phyloP scores from a whole-genome alignment of 768 basidiomycete genomes.

The Suillus luteus region DNA sequence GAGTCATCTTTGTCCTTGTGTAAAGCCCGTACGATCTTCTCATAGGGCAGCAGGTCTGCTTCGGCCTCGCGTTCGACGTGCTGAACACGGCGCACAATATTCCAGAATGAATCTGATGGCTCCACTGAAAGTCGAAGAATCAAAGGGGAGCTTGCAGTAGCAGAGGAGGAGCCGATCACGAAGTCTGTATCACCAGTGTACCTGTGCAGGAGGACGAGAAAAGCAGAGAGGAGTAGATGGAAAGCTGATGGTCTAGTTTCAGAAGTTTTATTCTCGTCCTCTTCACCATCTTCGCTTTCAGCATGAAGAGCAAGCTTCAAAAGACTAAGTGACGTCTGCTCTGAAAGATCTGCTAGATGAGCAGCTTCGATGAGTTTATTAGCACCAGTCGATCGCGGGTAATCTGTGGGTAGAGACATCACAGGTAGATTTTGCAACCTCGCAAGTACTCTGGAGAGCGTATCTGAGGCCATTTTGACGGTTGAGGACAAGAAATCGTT shows the following conservation, averaged over 20 bases:
- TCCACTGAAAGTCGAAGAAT: slow-evolving; percentile 83
- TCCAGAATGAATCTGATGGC: slow-evolving; percentile 86
- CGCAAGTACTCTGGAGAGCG: slow-evolving; percentile 55
- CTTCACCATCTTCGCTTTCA: slow-evolving; percentile 52
- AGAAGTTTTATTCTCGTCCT: slow-evolving; percentile 45
- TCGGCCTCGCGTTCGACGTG: slow-evolving; percentile 83
- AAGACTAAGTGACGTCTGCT: slow-evolving; percentile 73
- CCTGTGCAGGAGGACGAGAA: slow-evolving; percentile 86
- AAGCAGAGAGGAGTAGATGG: slow-evolving; percentile 90
- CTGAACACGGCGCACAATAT: slow-evolving; percentile 83
- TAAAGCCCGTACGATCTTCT: slow-evolving; percentile 69
- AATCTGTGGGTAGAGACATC: slow-evolving; percentile 93
- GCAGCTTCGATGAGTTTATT: slow-evolving; percentile 85
- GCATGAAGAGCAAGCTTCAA: slow-evolving; percentile 79
- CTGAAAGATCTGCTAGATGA: slow-evolving; percentile 69
- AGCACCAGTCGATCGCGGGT: slow-evolving; percentile 76
- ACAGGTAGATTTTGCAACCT: slow-evolving; percentile 83
- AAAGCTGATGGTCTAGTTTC: slow-evolving; percentile 73
- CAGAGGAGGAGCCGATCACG: slow-evolving; percentile 86
- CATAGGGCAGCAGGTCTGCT: slow-evolving; percentile 79
- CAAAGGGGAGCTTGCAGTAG: slow-evolving; percentile 72
- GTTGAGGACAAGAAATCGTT: neutral
- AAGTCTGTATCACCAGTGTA: slow-evolving; percentile 96
- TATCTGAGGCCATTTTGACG: slow-evolving; percentile 29
- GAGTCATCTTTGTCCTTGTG: slow-evolving; percentile 64